Evolutionary conservation across 768 basidiomycete species (phyloP).

Genomic region (Lactarius trivialis): DNA sequence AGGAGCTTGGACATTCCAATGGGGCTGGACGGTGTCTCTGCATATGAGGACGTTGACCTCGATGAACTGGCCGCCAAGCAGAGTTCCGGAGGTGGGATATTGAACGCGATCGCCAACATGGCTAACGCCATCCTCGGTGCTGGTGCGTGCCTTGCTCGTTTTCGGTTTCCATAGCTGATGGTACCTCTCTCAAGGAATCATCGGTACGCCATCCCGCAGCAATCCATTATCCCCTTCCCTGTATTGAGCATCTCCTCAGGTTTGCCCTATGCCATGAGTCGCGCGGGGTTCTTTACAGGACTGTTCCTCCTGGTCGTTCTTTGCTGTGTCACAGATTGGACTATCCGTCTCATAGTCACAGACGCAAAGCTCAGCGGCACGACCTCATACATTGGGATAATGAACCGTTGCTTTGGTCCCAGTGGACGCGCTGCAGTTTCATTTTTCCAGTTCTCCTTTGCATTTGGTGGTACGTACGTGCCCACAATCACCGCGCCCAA

Average conservation of each 20-base stretch:
- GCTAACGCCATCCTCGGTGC: conserved; percentile 94
- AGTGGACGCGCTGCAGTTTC: conserved; percentile 92
- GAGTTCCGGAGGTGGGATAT: conserved; percentile 61
- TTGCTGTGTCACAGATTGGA: conserved; percentile 92
- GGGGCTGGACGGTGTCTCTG: conserved; percentile 28
- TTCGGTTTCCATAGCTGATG: conserved; percentile 3
- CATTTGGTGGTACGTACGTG: conserved; percentile 73
- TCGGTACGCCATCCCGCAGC: conserved; percentile 41
- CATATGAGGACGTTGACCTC: conserved; percentile 48
- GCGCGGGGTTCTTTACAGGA: conserved; percentile 91
- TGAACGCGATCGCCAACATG: conserved; percentile 88
- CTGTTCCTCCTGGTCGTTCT: conserved; percentile 73
- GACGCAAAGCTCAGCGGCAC: conserved; percentile 95
- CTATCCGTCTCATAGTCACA: conserved; percentile 89
- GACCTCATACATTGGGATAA: conserved; percentile 88
- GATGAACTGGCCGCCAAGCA: conserved; percentile 65
- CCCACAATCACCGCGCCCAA: neutral
- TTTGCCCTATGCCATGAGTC: conserved; percentile 87
- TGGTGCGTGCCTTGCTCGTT: conserved; percentile 42
- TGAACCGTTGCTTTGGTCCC: conserved; percentile 87
- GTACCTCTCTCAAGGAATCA: conserved; percentile 48
- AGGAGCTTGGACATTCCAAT: conserved; percentile 51
- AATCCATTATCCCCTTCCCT: neutral
- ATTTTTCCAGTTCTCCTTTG: conserved; percentile 96
- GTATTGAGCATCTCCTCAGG: conserved; percentile 38